Base-by-base conservation (phyloP, 345 rosid genomes). In the Euphorbia lathyris region DNA sequence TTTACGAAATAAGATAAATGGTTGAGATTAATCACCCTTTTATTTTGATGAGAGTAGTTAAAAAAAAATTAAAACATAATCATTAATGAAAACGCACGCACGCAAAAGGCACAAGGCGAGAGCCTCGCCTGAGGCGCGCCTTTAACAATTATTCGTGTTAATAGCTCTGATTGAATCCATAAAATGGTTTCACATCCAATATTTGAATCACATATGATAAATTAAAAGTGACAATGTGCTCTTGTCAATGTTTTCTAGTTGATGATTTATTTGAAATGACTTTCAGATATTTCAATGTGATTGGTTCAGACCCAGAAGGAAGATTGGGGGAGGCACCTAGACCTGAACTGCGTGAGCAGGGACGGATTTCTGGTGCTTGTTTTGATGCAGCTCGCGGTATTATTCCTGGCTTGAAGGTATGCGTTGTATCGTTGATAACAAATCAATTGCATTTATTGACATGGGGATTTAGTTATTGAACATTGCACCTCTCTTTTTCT, bases 351-450 rank as follows among this genome's bases (percentile, higher is more conserved):
- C 98, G 98, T 3, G 97, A 95, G 45, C 99, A 95, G 67, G 99
- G 99, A 38, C 82, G 99, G 30, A 92, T 92, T 66, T 95, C 98
- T 58, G 98, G 98, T 65, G 97, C 99, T 53, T 95, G 99, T 76
- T 95, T 95, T 57, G 99, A 95, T 79, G 99, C 99, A 67, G 99
- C 99, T 85, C 97, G 91, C 66, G 89, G 94, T 17, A 89, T 95
- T 74, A 83, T 86, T 26, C 55, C 87, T 68, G 96, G 97, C 62
- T 76, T 95, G 2, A 90, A 95, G 91, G 99, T 90, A 88, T 26
- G 58, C n/a, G n/a, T n/a, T n/a, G n/a, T n/a, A n/a, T 40, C 51
- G 3, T 48, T 48, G 52, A 48, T 48, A 48, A 34, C 45, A 38
- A 50, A 11, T n/a, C n/a, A n/a, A n/a, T 53, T 63, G 34, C 58